Conservation (phyloP, 306 rosid genomes). For the Bauhinia variegata region DNA sequence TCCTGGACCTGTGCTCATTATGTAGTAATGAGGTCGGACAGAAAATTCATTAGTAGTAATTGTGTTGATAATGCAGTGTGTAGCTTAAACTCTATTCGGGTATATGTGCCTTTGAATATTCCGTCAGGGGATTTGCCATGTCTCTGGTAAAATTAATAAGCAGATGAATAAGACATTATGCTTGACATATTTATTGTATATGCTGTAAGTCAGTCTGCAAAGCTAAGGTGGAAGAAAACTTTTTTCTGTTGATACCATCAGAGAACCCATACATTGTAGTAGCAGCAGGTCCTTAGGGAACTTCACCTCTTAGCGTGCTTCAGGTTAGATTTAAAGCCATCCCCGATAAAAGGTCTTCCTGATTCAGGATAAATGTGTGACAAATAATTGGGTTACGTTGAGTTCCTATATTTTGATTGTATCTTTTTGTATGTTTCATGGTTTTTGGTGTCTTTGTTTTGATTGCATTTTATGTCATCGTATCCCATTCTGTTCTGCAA, state of each 20-base stretch:
- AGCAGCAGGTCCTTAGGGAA: not conserved
- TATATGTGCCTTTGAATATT: not conserved
- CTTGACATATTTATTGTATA: not conserved
- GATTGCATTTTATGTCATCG: too few relatives aligned
- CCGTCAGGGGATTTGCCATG: not conserved
- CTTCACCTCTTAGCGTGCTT: not conserved
- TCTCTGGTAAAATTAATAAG: slow-evolving; percentile 3
- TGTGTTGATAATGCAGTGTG: slow-evolving; percentile 7
- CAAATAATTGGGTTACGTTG: not conserved
- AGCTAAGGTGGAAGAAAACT: slow-evolving; percentile 4
- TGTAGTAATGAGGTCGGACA: slow-evolving; percentile 9
- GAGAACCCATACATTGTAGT: not conserved
- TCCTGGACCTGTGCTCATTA: slow-evolving; percentile 22
- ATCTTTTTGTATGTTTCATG: slow-evolving; percentile 12
- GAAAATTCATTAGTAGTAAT: slow-evolving; percentile 6
- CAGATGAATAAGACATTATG: not conserved
- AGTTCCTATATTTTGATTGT: not conserved
- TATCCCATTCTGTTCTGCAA: too few relatives aligned
- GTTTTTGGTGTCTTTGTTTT: too few relatives aligned
- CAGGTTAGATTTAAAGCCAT: not conserved
- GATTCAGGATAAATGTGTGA: slow-evolving; percentile 1
- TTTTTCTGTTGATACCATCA: not conserved
- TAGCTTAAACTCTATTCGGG: too few relatives aligned
- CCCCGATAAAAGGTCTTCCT: slow-evolving; percentile 4
- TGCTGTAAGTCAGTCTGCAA: too few relatives aligned